Evolutionary conservation across 2,329 filamentous ascomycete genomes (phyloP).

Genomic region (Gliomastix tumulicola): DNA sequence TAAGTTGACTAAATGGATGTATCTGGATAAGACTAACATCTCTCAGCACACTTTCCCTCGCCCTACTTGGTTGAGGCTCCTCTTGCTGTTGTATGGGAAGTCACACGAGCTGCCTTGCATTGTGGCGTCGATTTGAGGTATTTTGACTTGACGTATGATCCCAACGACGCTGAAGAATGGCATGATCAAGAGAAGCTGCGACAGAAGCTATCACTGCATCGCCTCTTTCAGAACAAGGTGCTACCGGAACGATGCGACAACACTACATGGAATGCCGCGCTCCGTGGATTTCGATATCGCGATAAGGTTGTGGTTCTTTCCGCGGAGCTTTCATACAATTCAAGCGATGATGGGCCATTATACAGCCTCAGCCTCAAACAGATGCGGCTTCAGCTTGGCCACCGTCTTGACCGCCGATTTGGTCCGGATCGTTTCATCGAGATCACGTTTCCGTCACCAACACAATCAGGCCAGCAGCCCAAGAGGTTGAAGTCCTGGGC

Average conservation of each 20-base stretch:
- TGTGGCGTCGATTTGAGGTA: slow-evolving; percentile 32
- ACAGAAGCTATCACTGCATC: slow-evolving; percentile 26
- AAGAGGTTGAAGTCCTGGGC: too few species aligned
- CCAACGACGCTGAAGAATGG: slow-evolving; percentile 24
- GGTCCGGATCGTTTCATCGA: slow-evolving; percentile 54
- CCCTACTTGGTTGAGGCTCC: too few species aligned
- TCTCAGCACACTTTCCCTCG: too few species aligned
- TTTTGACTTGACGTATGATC: slow-evolving; percentile 25
- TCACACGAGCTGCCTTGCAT: slow-evolving; percentile 37
- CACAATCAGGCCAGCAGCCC: too few species aligned
- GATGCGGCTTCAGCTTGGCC: slow-evolving; percentile 37
- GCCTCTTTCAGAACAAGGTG: slow-evolving; percentile 30
- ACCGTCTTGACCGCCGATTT: slow-evolving; percentile 48
- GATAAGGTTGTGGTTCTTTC: slow-evolving; percentile 33
- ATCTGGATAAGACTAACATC: too few species aligned
- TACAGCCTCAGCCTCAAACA: slow-evolving; percentile 41
- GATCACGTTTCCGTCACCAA: slow-evolving; percentile 38
- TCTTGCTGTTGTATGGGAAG: slow-evolving; percentile 44
- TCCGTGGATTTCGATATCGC: slow-evolving; percentile 24
- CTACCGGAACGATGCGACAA: slow-evolving; percentile 39
- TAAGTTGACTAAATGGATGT: too few species aligned
- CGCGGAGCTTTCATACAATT: slow-evolving; percentile 30
- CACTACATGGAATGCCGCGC: slow-evolving; percentile 37
- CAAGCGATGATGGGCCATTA: slow-evolving; percentile 24
- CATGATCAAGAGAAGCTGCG: slow-evolving; percentile 36